These are phyloP conservation scores for Candida caryicola DNA, from an alignment of 805 yeast species.

Conservation along the genomic window DNA sequence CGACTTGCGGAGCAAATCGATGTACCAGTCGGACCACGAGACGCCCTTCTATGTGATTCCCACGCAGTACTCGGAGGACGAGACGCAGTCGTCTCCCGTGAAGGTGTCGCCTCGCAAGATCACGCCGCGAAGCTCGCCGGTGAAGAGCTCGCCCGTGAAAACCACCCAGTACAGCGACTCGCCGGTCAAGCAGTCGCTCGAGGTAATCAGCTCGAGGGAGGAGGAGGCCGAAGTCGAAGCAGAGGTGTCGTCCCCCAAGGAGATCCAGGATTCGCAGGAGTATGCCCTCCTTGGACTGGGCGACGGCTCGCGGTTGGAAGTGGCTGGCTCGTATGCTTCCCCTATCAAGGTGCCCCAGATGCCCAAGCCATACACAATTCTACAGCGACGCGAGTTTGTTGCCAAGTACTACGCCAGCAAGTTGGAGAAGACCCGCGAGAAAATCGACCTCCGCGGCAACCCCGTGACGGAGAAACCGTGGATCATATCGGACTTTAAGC, in stretches of 20 bases:
- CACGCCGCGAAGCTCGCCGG: slow-evolving; percentile 1
- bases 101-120: slow-evolving; percentile 10
- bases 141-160: background rate
- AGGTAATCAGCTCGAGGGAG: background rate
- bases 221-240: background rate
- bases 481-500: slow-evolving; percentile 36
- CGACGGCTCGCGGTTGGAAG: slow-evolving; percentile 16
- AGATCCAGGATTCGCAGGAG: background rate
- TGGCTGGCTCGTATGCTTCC: background rate
- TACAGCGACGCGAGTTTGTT: slow-evolving; percentile 32
- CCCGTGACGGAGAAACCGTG: slow-evolving; percentile 38
- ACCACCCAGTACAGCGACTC: slow-evolving; percentile 4
- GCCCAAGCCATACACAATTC: slow-evolving; percentile 23
- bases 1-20: slow-evolving; percentile 10
- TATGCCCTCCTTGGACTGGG: slow-evolving; percentile 8
- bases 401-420: slow-evolving; percentile 23
- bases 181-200: background rate
- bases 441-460: slow-evolving; percentile 25
- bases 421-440: slow-evolving; percentile 17
- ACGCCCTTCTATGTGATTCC: slow-evolving; percentile 20
- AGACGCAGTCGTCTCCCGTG: slow-evolving; percentile 9
- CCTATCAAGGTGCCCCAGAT: slow-evolving; percentile 7
- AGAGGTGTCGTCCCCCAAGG: background rate
- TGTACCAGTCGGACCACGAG: slow-evolving; percentile 9
- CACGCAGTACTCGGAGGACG: slow-evolving; percentile 26